Percentiles rank a stretch among this genome's conserved stretches.
phyloP scores from a whole-genome alignment of 2,329 filamentous ascomycete species.

The Clonostachys byssicola region DNA sequence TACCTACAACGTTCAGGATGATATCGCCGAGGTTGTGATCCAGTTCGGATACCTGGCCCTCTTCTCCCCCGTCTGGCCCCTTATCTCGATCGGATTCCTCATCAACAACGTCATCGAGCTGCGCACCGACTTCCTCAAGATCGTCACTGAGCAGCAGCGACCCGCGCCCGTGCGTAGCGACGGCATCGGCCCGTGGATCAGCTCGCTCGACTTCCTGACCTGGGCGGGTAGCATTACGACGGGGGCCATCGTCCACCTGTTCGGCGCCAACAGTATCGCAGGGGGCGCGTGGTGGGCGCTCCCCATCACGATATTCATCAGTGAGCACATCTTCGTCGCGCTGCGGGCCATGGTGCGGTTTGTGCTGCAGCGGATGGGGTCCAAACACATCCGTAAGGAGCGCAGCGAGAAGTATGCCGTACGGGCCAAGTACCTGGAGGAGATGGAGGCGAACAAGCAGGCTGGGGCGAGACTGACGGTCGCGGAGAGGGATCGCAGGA shows the following conservation, averaged over 20 bases:
- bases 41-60: slow-evolving; percentile 72
- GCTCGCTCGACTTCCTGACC: slow-evolving; percentile 62
- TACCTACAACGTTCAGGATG: slow-evolving; percentile 68
- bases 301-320: slow-evolving; percentile 66
- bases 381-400: slow-evolving; percentile 31
- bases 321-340: slow-evolving; percentile 67
- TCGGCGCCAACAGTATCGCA: slow-evolving; percentile 50
- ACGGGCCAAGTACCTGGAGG: slow-evolving; percentile 28
- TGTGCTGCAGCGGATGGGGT: slow-evolving; percentile 29
- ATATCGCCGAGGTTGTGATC: slow-evolving; percentile 69
- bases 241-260: slow-evolving; percentile 70
- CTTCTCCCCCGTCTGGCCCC: slow-evolving; percentile 73
- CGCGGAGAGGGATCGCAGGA: slow-evolving; percentile 29
- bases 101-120: slow-evolving; percentile 77
- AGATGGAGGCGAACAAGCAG: slow-evolving; percentile 31
- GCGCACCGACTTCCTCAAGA: slow-evolving; percentile 73
- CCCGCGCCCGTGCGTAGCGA: slow-evolving; percentile 66
- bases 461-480: slow-evolving; percentile 22
- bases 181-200: slow-evolving; percentile 71
- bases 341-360: slow-evolving; percentile 39
- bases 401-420: slow-evolving; percentile 29
- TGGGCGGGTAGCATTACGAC: slow-evolving; percentile 72
- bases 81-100: slow-evolving; percentile 68
- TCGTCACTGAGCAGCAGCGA: slow-evolving; percentile 68
- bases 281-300: slow-evolving; percentile 60